These are phyloP conservation scores for Quercus dentata DNA, from an alignment of 306 rosid genomes.

Conservation along the genomic window DNA sequence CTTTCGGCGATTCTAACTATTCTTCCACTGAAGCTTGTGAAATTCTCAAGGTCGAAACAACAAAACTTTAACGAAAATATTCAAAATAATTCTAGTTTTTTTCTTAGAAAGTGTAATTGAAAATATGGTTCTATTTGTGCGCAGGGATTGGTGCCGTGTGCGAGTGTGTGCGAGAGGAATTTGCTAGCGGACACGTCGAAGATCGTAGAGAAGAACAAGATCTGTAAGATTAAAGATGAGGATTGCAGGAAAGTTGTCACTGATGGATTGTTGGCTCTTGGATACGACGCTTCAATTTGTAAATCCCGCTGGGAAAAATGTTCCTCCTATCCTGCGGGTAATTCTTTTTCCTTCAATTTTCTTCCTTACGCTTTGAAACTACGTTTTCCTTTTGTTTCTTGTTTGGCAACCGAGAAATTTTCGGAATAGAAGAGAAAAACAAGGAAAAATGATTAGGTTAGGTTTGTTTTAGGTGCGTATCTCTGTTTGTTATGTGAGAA, in stretches of 20 bases:
- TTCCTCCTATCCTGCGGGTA: conserved; percentile 64
- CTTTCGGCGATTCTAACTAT: conserved; percentile 32
- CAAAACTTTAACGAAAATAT: neutral
- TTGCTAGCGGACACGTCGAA: conserved; percentile 67
- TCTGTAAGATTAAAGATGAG: conserved; percentile 60
- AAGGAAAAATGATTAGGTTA: neutral
- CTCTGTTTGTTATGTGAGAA: neutral
- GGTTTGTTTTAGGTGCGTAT: neutral
- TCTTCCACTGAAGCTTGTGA: conserved; percentile 57
- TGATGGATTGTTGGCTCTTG: conserved; percentile 49
- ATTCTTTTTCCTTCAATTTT: neutral
- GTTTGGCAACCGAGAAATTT: conserved; percentile 12
- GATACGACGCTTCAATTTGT: conserved; percentile 83
- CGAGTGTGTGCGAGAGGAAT: conserved; percentile 57
- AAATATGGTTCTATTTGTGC: neutral
- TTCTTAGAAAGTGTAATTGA: neutral
- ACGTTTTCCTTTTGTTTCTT: neutral
- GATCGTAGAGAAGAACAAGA: conserved; percentile 79
- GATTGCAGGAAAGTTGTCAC: conserved; percentile 43
- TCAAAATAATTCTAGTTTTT: neutral
- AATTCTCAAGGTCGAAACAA: conserved; percentile 52
- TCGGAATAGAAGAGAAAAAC: neutral
- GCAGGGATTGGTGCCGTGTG: conserved; percentile 62
- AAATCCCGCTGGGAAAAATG: conserved; percentile 92
- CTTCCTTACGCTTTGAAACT: neutral